Evolutionary conservation across 2,329 filamentous ascomycete genomes (phyloP).

Genomic region (Hypomyces rosellus): DNA sequence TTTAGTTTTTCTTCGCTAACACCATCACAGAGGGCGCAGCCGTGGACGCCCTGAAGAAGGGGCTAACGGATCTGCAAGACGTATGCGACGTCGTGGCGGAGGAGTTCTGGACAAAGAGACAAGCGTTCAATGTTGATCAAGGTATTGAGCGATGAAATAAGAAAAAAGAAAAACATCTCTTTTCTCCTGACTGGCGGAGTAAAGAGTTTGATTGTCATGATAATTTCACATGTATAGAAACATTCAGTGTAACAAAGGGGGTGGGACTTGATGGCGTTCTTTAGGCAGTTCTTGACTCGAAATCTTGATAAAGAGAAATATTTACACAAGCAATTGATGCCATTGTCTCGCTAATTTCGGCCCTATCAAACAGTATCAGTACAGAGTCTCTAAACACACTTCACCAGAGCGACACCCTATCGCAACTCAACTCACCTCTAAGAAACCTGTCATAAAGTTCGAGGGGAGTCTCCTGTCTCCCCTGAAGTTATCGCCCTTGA

Average conservation of each 20-base stretch:
- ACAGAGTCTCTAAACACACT: not conserved
- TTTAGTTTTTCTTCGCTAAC: conserved; percentile 13
- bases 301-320: conserved; percentile 24
- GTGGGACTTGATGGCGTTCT: conserved; percentile 27
- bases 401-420: not conserved
- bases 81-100: conserved; percentile 91
- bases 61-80: conserved; percentile 79
- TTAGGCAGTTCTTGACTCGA: conserved; percentile 21
- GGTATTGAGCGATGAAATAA: conserved; percentile 25
- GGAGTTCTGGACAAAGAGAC: conserved; percentile 64
- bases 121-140: conserved; percentile 29
- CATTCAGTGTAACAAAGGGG: conserved; percentile 5
- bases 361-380: conserved; percentile 33
- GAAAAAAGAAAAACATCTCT: not conserved
- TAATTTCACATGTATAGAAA: conserved; percentile 15
- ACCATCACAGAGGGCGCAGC: conserved; percentile 63
- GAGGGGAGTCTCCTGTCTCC: conserved; percentile 72
- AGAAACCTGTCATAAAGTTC: conserved; percentile 89
- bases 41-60: conserved; percentile 82
- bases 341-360: conserved; percentile 44
- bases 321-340: conserved; percentile 27
- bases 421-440: conserved; percentile 72
- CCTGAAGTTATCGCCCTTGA: conserved; percentile 75
- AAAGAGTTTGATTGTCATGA: too few species aligned
- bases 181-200: too few species aligned